Conservation (phyloP, 2,329 filamentous ascomycete genomes). For the Cladophialophora carrionii region DNA sequence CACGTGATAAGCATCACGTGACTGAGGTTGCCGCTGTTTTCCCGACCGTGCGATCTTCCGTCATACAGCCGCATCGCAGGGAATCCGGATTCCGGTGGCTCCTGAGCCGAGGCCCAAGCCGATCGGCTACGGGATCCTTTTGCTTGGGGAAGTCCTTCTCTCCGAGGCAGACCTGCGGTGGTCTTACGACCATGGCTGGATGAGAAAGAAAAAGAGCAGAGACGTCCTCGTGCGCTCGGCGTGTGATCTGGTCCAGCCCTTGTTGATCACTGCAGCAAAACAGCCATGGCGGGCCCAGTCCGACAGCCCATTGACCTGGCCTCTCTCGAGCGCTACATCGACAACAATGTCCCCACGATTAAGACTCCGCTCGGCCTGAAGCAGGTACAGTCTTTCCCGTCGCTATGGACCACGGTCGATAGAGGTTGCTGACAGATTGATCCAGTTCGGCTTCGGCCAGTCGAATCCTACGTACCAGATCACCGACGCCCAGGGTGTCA, state of each 20-base stretch:
- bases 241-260: not conserved
- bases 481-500: constrained; percentile 68
- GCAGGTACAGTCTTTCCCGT: constrained; percentile 63
- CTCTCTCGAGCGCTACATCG: constrained; percentile 78
- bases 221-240: not conserved
- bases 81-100: not conserved
- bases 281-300: constrained; percentile 74
- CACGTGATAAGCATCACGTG: not conserved
- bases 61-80: not conserved
- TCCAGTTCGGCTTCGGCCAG: constrained; percentile 92
- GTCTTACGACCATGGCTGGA: constrained; percentile 4
- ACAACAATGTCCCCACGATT: constrained; percentile 78
- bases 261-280: not conserved
- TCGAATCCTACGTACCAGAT: constrained; percentile 97
- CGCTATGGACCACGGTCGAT: not conserved
- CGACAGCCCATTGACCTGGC: constrained; percentile 86
- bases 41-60: too few species aligned
- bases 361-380: constrained; percentile 82
- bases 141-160: constrained; percentile 3
- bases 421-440: not conserved
- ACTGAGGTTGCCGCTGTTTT: too few species aligned
- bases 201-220: constrained; percentile 4
- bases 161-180: not conserved
- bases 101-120: not conserved
- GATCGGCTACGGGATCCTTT: not conserved